phyloP scores from a whole-genome alignment of 331 rosid genomes.

The Arachis monticola region DNA sequence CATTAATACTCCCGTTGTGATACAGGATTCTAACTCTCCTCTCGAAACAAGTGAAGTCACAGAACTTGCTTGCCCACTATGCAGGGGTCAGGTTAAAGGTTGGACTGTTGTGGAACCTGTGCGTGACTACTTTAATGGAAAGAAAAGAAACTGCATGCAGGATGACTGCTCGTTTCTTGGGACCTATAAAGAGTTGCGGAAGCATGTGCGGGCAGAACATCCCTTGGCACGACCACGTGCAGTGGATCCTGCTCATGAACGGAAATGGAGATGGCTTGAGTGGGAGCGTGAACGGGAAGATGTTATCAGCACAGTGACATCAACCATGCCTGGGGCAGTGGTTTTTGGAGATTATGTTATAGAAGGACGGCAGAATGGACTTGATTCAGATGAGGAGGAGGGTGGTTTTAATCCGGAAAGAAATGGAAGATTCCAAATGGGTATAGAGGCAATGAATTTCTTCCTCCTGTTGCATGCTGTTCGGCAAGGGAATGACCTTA shows the following conservation, averaged over 20 bases:
- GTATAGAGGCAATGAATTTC: slow-evolving; percentile 82
- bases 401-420: slow-evolving; percentile 53
- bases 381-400: slow-evolving; percentile 74
- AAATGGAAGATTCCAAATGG: slow-evolving; percentile 66
- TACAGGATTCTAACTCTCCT: slow-evolving; percentile 50
- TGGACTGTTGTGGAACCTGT: slow-evolving; percentile 99
- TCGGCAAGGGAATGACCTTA: slow-evolving; percentile 67
- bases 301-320: slow-evolving; percentile 91
- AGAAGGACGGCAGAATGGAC: slow-evolving; percentile 67
- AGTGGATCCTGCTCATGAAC: slow-evolving; percentile 86
- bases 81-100: slow-evolving; percentile 97
- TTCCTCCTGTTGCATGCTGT: slow-evolving; percentile 87
- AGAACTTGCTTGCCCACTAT: slow-evolving; percentile 95
- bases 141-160: slow-evolving; percentile 92
- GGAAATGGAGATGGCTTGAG: slow-evolving; percentile 94
- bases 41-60: slow-evolving; percentile 63
- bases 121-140: slow-evolving; percentile 79
- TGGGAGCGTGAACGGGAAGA: slow-evolving; percentile 92
- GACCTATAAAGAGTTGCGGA: slow-evolving; percentile 84
- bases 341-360: slow-evolving; percentile 92
- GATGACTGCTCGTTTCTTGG: slow-evolving; percentile 85
- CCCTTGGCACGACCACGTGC: slow-evolving; percentile 83
- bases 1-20: slow-evolving; percentile 41
- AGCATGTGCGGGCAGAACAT: slow-evolving; percentile 82
- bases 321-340: slow-evolving; percentile 90